Evolutionary conservation across 164 flowering plant species (phyloP), one percentile per base, ranked within the genome.

Genomic region (Magnolia officinalis): DNA sequence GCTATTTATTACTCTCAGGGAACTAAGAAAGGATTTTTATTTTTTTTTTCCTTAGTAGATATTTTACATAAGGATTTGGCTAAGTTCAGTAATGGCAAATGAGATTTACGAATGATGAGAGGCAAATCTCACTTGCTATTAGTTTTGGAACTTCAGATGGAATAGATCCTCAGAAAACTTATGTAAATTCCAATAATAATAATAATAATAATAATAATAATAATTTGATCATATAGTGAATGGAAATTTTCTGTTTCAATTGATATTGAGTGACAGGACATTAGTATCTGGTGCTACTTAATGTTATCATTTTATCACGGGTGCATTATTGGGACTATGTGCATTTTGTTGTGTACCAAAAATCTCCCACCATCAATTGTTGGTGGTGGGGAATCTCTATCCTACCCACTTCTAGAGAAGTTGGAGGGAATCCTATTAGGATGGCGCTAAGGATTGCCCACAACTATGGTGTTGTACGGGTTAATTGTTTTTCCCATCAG

Each of bases 31-130:
- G 67, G 29, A 26, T 26, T 20, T 26, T 16, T 67, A 63, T 13
- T 37, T 59, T 0, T 55, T 55, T 16, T 55, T 16, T 55, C 0
- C 8, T 55, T 13, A 0, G 18, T 26, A 4, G 63, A 63, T 23
- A 63, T 72, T 72, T 67, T 76, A 67, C 74, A 49, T 72, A 58
- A 77, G 84, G 86, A 72, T 85, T 80, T 67, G 71, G 72, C 85
- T 81, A 79, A 83, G 91, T 86, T 81, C 86, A 68, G 75, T 81
- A 80, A 80, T 84, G 83, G 91, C 89, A 81, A 51, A 72, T 77
- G 83, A 78, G 70, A 24, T 68, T 68, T 29, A 61, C 20, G 11
- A 70, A 67, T 50, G 50, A 2, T 3, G 7, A 2, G 26, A 4
- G 19, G 7, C 23, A 11, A 10, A 37, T 72, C 63, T 82, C 83